Percentiles rank a stretch among this genome's conserved stretches.
These are phyloP conservation scores for Globisporangium echinulatum DNA, from an alignment of 352 stramenopile genomes.

Conservation along the genomic window DNA sequence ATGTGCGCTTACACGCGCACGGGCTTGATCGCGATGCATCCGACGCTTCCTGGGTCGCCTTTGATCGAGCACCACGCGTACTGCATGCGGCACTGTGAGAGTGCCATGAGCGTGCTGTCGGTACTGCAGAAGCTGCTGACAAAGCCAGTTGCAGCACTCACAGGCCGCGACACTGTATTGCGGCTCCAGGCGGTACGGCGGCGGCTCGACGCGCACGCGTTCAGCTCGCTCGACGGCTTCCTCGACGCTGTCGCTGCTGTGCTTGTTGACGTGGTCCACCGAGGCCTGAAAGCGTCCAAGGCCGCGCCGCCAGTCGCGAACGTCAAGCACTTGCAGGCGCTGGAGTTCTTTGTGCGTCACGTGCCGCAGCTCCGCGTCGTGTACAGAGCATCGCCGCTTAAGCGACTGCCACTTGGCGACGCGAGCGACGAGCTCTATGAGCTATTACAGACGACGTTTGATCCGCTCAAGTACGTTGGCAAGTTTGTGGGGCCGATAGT, in stretches of 20 bases:
- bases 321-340: constrained; percentile 53
- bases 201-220: constrained; percentile 29
- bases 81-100: constrained; percentile 51
- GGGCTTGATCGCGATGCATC: constrained; percentile 28
- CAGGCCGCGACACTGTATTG: constrained; percentile 46
- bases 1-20: constrained; percentile 39
- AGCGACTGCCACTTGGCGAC: constrained; percentile 26
- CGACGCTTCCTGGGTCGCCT: constrained; percentile 4
- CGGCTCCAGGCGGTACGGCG: constrained; percentile 38
- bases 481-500: constrained; percentile 24
- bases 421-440: constrained; percentile 45
- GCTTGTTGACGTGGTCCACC: constrained; percentile 47
- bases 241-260: constrained; percentile 32
- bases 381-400: constrained; percentile 23
- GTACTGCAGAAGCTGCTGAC: constrained; percentile 51
- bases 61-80: constrained; percentile 53
- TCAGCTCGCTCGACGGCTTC: constrained; percentile 28
- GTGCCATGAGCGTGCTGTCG: constrained; percentile 28
- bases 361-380: constrained; percentile 56
- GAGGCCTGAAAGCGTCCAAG: constrained; percentile 40
- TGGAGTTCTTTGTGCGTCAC: constrained; percentile 64
- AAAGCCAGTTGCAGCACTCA: constrained; percentile 36
- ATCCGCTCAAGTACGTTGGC: constrained; percentile 41
- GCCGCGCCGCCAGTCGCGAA: constrained; percentile 44
- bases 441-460: constrained; percentile 46